Evolutionary conservation across 2,329 filamentous ascomycete genomes (phyloP).

Genomic region (Fusarium dlaminii): DNA sequence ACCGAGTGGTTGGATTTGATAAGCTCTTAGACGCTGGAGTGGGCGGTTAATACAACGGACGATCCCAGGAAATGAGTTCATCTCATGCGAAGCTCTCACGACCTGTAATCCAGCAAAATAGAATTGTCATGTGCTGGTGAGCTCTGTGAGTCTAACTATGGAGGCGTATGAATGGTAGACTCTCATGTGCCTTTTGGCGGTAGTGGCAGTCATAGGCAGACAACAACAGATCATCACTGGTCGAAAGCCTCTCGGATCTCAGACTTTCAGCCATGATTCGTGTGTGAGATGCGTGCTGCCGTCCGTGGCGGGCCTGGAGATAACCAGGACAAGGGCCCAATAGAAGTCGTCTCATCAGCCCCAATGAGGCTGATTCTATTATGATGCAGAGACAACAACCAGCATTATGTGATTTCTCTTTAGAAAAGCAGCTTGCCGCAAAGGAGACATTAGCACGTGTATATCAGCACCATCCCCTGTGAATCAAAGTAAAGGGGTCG

Average conservation of each 20-base stretch:
- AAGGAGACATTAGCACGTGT: constrained; percentile 1
- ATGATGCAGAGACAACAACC: constrained; percentile 3
- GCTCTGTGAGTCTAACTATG: neutral
- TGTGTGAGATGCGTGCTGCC: constrained; percentile 12
- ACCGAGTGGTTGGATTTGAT: neutral
- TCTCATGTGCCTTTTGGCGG: constrained; percentile 12
- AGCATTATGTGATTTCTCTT: neutral
- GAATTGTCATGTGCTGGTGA: constrained; percentile 11
- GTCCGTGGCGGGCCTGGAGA: constrained; percentile 20
- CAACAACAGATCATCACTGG: neutral
- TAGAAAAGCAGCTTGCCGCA: neutral
- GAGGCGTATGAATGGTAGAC: constrained; percentile 9
- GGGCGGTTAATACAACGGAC: constrained; percentile 29
- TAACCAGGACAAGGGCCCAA: constrained; percentile 11
- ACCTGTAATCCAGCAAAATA: neutral
- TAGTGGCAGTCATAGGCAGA: neutral
- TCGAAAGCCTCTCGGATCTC: constrained; percentile 8
- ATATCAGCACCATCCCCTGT: neutral
- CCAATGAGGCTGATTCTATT: constrained; percentile 29
- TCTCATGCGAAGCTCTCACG: constrained; percentile 13
- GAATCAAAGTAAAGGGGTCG: constrained; percentile 9
- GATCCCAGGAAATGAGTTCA: constrained; percentile 32
- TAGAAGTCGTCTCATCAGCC: constrained; percentile 11
- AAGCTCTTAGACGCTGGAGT: constrained; percentile 15
- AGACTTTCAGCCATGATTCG: constrained; percentile 21